phyloP scores from a whole-genome alignment of 1,284 basidiomycete species.

The Heterobasidion parviporum region DNA sequence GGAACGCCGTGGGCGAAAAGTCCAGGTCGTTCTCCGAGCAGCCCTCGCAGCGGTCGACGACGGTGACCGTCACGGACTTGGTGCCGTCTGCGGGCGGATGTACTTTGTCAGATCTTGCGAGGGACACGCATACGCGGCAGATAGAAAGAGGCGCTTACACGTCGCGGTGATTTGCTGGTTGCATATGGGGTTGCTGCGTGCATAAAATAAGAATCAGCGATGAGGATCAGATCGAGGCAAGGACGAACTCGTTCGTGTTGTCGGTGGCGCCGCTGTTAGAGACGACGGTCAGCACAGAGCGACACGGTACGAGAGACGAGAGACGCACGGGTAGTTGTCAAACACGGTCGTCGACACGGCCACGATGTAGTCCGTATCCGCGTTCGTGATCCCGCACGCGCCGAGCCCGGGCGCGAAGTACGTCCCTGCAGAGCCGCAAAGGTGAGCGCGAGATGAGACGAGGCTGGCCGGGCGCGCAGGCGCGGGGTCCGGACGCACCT shows the following conservation, averaged over 20 bases:
- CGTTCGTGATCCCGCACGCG: conserved; percentile 27
- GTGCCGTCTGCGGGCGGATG: conserved; percentile 33
- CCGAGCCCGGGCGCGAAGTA: conserved; percentile 26
- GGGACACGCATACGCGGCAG: too few species aligned
- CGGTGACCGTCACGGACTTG: conserved; percentile 35
- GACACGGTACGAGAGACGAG: background rate
- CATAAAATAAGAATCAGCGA: background rate
- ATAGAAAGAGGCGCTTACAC: conserved; percentile 12
- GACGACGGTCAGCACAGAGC: background rate
- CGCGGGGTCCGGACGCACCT: background rate
- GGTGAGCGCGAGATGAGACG: background rate
- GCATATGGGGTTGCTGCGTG: conserved; percentile 25
- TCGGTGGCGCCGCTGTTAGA: background rate
- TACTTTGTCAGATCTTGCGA: background rate
- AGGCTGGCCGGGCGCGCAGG: background rate
- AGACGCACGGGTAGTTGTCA: conserved; percentile 23
- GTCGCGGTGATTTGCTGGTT: conserved; percentile 16
- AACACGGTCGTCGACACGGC: conserved; percentile 24
- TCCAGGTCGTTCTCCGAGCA: conserved; percentile 49
- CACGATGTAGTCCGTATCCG: conserved; percentile 21
- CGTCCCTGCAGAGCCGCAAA: conserved; percentile 11
- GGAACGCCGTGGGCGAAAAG: conserved; percentile 53
- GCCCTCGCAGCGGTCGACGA: conserved; percentile 56
- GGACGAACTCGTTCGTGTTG: background rate
- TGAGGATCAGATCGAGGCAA: background rate